phyloP scores from a whole-genome alignment of 176 grass and related monocot species.

The Luzula sylvatica region DNA sequence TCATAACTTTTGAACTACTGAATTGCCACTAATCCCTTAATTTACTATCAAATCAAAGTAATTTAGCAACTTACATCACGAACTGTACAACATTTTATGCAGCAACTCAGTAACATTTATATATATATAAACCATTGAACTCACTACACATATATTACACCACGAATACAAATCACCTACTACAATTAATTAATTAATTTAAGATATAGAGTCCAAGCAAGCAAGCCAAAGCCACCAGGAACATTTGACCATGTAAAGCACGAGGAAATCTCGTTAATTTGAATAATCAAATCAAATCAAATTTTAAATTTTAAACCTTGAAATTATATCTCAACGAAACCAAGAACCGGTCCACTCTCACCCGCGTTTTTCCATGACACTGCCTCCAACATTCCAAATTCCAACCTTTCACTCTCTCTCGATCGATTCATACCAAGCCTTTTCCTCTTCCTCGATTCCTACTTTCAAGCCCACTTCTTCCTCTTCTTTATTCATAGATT shows the following conservation, averaged over 20 bases:
- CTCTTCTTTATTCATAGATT: neutral
- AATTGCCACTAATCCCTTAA: neutral
- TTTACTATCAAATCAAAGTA: neutral
- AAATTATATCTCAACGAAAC: neutral
- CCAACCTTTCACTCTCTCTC: neutral
- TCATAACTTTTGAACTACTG: too few species aligned
- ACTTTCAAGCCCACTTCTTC: neutral
- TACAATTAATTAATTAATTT: too few species aligned
- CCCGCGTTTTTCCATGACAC: slow-evolving; percentile 58
- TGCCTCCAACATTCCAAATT: slow-evolving; percentile 35
- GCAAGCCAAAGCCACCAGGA: neutral
- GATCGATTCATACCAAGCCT: neutral
- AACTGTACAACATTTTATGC: neutral
- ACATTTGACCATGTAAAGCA: too few species aligned
- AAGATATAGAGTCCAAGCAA: neutral
- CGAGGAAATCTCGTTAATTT: too few species aligned
- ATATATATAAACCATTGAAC: neutral
- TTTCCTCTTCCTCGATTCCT: slow-evolving; percentile 5
- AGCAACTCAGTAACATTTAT: neutral
- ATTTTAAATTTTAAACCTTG: too few species aligned
- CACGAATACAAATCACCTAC: slow-evolving; percentile 2
- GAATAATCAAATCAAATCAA: too few species aligned
- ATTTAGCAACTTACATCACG: neutral
- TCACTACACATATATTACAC: neutral
- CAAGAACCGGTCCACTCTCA: slow-evolving; percentile 16